These are phyloP conservation scores for Oropetium thomaeum DNA, from an alignment of 176 grass and related monocot species.

Conservation along the genomic window DNA sequence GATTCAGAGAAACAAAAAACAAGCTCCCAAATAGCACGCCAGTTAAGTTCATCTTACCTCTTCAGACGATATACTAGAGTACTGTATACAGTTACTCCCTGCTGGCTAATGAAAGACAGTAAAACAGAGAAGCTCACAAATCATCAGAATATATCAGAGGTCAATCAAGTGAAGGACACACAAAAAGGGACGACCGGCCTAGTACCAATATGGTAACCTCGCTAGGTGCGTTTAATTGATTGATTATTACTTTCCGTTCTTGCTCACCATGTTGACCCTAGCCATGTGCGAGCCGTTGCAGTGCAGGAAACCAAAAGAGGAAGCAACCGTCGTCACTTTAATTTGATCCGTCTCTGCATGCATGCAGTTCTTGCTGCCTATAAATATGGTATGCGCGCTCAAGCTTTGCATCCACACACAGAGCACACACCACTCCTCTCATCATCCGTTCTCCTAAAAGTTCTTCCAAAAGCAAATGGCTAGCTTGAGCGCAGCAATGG, in stretches of 20 bases:
- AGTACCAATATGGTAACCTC: not conserved
- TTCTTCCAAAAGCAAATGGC: constrained; percentile 6
- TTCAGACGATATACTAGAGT: no score
- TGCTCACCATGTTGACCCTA: constrained; percentile 24
- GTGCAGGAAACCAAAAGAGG: not conserved
- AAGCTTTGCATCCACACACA: not conserved
- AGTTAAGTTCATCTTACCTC: not conserved
- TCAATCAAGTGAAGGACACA: constrained; percentile 11
- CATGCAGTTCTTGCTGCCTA: constrained; percentile 29
- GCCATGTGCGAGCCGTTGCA: constrained; percentile 22
- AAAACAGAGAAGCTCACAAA: not conserved
- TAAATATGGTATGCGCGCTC: constrained; percentile 35
- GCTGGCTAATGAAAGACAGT: no score
- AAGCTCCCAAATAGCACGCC: no score
- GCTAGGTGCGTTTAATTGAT: not conserved
- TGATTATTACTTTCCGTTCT: not conserved
- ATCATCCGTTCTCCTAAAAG: not conserved
- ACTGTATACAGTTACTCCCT: no score
- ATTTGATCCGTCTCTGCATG: not conserved
- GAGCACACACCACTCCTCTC: not conserved
- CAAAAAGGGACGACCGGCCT: constrained; percentile 27
- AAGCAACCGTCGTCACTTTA: constrained; percentile 9
- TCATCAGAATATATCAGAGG: not conserved
- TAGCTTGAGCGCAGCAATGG: constrained; percentile 42
- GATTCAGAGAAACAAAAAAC: not conserved